A percentile compares a stretch with the other conserved stretches of the same genome.
Conservation (phyloP, 2,329 filamentous ascomycete genomes). For the Epichloe scottii region DNA sequence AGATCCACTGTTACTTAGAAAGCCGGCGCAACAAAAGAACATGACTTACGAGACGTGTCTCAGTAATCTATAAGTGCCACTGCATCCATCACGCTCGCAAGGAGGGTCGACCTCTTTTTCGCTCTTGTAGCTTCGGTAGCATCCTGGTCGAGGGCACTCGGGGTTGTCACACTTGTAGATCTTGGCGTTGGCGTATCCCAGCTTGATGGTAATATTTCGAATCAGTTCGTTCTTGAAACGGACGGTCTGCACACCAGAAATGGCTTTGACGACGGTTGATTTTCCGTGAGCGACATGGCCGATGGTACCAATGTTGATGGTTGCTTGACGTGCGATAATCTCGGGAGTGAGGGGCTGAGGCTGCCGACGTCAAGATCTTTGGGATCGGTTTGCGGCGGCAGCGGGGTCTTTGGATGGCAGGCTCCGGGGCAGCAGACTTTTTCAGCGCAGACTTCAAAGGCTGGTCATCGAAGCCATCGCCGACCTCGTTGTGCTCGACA, state of each 20-base stretch:
- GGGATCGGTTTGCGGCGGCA: conserved; percentile 86
- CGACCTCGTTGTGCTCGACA: conserved; percentile 43
- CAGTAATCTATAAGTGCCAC: conserved; percentile 74
- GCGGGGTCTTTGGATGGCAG: conserved; percentile 40
- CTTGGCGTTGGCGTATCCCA: conserved; percentile 98
- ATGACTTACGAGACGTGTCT: conserved; percentile 77
- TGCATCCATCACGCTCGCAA: conserved; percentile 87
- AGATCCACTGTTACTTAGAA: background rate
- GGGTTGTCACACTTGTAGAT: conserved; percentile 96
- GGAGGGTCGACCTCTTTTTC: conserved; percentile 97
- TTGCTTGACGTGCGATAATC: conserved; percentile 95
- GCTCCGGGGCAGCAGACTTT: conserved; percentile 46
- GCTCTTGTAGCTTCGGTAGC: conserved; percentile 95
- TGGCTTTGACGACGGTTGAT: conserved; percentile 97
- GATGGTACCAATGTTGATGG: conserved; percentile 98
- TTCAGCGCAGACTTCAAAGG: conserved; percentile 77
- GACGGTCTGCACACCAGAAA: conserved; percentile 96
- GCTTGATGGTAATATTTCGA: conserved; percentile 98
- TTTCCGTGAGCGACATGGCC: conserved; percentile 98
- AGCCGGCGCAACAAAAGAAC: background rate
- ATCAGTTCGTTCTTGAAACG: conserved; percentile 99
- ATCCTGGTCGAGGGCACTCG: conserved; percentile 84
- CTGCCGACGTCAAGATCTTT: conserved; percentile 71
- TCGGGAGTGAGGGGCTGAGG: conserved; percentile 78
- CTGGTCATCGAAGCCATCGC: conserved; percentile 50